Percentiles rank a stretch among this genome's conserved stretches.
Conservation (phyloP, 768 basidiomycete species). For the Gloeostereum incarnatum region DNA sequence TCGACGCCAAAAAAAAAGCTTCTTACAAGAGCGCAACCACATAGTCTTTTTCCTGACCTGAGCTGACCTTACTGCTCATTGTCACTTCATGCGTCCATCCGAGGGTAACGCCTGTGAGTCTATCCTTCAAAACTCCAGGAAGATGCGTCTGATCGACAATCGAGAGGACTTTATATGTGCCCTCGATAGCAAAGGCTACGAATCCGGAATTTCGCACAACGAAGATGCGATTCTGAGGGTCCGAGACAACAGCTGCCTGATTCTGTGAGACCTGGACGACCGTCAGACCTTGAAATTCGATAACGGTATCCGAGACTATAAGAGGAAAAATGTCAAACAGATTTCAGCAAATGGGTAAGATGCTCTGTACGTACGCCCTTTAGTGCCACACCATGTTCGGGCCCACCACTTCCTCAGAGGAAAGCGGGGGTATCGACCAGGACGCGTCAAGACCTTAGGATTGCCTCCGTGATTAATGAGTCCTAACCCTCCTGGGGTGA, state of each 20-base stretch:
- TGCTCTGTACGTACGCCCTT: constrained; percentile 44
- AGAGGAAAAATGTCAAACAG: constrained; percentile 1
- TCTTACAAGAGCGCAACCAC: constrained; percentile 72
- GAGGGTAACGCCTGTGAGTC: constrained; percentile 50
- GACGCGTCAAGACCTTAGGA: constrained; percentile 64
- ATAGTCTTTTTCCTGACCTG: constrained; percentile 44
- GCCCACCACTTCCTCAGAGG: constrained; percentile 85
- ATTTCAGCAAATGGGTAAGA: neutral
- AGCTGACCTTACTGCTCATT: constrained; percentile 54
- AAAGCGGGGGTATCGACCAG: constrained; percentile 71
- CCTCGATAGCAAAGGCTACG: constrained; percentile 68
- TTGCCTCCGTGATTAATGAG: constrained; percentile 77
- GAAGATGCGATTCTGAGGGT: constrained; percentile 73
- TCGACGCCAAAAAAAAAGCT: neutral
- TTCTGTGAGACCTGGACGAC: constrained; percentile 88
- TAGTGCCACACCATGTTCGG: constrained; percentile 58
- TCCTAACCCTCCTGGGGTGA: constrained; percentile 64
- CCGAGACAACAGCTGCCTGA: constrained; percentile 70
- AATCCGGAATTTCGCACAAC: constrained; percentile 75
- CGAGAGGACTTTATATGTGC: constrained; percentile 70
- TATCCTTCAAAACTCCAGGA: constrained; percentile 46
- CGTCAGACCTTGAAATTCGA: constrained; percentile 72
- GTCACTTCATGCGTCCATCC: constrained; percentile 73
- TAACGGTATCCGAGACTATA: constrained; percentile 72
- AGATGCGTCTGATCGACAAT: constrained; percentile 84